A percentile compares a stretch with the other conserved stretches of the same genome.
Evolutionary conservation across 1,139 yeast genomes (phyloP).

Genomic region (Kurtzmaniella quercitrusa): DNA sequence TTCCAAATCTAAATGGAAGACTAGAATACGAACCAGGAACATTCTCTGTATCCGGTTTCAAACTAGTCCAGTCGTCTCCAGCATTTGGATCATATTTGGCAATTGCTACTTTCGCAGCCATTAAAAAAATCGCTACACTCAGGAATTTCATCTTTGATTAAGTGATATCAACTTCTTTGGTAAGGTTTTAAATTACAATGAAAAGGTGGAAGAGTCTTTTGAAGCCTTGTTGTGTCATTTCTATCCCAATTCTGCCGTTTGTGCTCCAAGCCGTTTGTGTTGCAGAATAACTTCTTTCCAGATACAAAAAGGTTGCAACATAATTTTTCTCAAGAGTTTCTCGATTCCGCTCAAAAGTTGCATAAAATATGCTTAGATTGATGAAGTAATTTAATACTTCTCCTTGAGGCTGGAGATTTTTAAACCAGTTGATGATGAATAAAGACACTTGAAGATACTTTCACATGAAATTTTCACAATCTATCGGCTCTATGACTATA

Average conservation of each 20-base stretch:
- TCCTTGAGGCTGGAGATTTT: too few species aligned
- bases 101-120: conserved; percentile 7
- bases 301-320: too few species aligned
- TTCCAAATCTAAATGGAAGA: conserved; percentile 31
- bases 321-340: too few species aligned
- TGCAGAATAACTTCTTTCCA: too few species aligned
- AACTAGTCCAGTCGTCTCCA: conserved; percentile 33
- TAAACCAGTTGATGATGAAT: too few species aligned
- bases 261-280: background rate
- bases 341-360: too few species aligned
- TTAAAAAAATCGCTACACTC: background rate
- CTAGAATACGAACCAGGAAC: conserved; percentile 20
- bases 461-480: too few species aligned
- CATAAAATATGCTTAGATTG: too few species aligned
- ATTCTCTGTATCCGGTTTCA: conserved; percentile 20
- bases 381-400: too few species aligned
- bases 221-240: background rate
- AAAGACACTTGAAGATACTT: too few species aligned
- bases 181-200: background rate
- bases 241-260: background rate
- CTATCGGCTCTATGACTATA: too few species aligned
- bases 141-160: background rate
- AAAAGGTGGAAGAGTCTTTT: background rate
- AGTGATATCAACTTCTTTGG: background rate
- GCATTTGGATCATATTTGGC: conserved; percentile 25